These are phyloP conservation scores for Drechmeria coniospora DNA, from an alignment of 2,329 filamentous ascomycete genomes.

Conservation along the genomic window DNA sequence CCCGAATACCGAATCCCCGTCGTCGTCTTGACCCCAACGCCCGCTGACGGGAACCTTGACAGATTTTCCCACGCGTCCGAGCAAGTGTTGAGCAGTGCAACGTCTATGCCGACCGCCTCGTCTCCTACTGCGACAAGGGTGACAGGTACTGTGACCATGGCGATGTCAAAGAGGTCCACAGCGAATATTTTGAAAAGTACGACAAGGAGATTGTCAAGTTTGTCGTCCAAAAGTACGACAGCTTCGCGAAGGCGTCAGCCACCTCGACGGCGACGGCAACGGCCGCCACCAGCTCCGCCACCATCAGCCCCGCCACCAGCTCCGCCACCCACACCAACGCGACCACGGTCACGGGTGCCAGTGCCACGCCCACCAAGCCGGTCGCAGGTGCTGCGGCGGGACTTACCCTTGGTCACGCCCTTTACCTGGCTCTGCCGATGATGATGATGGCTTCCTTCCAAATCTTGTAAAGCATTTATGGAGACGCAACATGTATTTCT, in stretches of 20 bases:
- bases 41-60: background rate
- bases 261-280: background rate
- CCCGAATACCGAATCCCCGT: background rate
- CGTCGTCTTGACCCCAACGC: no score
- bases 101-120: conserved; percentile 18
- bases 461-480: no score
- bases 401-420: background rate
- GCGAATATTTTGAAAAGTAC: conserved; percentile 20
- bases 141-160: conserved; percentile 25
- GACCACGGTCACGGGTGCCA: no score
- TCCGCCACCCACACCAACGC: background rate
- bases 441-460: background rate
- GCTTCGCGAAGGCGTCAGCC: background rate
- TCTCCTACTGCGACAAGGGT: conserved; percentile 25
- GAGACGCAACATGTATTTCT: no score
- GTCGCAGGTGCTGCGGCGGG: background rate
- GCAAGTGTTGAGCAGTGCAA: conserved; percentile 15
- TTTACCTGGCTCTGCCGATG: background rate
- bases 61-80: conserved; percentile 23
- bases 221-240: conserved; percentile 16
- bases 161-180: conserved; percentile 13
- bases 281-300: background rate
- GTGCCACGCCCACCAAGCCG: no score
- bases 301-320: background rate
- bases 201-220: conserved; percentile 18